Evolutionary conservation across 768 basidiomycete species (phyloP).

Genomic region (Floccularia luteovirens): DNA sequence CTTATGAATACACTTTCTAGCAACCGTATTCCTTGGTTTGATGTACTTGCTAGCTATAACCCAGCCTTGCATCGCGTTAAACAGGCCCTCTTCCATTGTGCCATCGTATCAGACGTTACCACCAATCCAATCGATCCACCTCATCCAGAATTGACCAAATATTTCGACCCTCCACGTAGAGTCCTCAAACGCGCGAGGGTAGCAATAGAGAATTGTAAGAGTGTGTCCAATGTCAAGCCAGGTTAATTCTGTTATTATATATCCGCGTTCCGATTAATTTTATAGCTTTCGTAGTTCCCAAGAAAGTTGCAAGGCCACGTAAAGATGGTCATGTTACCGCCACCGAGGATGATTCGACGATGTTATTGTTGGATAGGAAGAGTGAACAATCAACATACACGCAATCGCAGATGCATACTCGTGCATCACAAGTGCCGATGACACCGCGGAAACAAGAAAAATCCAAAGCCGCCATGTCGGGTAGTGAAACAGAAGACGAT

Average conservation of each 20-base stretch:
- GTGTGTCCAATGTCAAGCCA: slow-evolving; percentile 69
- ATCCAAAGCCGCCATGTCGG: slow-evolving; percentile 32
- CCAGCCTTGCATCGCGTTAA: slow-evolving; percentile 88
- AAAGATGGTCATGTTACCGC: slow-evolving; percentile 61
- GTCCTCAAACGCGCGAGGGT: slow-evolving; percentile 54
- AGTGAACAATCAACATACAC: slow-evolving; percentile 6
- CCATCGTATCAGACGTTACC: slow-evolving; percentile 67
- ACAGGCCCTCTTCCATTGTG: slow-evolving; percentile 88
- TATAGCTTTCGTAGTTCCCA: slow-evolving; percentile 42
- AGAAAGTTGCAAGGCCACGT: slow-evolving; percentile 45
- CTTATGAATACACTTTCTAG: slow-evolving; percentile 24
- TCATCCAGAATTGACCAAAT: slow-evolving; percentile 79
- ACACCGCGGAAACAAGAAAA: slow-evolving; percentile 19
- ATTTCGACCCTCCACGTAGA: slow-evolving; percentile 69
- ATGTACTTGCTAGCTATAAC: slow-evolving; percentile 71
- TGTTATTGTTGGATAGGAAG: slow-evolving; percentile 50
- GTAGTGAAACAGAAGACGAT: slow-evolving; percentile 41
- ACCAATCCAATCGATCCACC: slow-evolving; percentile 76
- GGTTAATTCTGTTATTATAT: slow-evolving; percentile 30
- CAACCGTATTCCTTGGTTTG: slow-evolving; percentile 65
- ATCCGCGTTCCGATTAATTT: background rate
- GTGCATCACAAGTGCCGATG: slow-evolving; percentile 7
- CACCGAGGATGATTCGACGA: slow-evolving; percentile 50
- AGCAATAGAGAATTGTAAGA: slow-evolving; percentile 54
- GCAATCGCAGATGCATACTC: slow-evolving; percentile 5